Evolutionary conservation across 805 yeast genomes (phyloP), one percentile per base, ranked within the genome.

Genomic region (Myxozyma neotropica): DNA sequence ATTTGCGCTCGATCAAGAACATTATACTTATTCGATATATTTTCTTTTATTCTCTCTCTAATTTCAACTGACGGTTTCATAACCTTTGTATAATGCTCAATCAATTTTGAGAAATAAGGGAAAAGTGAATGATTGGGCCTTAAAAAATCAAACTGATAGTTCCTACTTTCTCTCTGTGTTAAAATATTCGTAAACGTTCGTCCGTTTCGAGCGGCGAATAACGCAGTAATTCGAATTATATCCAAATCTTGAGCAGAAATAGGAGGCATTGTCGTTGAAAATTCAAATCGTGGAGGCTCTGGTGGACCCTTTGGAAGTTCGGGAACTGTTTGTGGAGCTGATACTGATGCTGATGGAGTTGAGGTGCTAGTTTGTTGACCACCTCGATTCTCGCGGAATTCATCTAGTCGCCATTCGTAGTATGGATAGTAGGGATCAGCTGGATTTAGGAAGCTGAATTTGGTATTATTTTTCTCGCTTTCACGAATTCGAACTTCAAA

Each of bases 161-260:
- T 72, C 42, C 64, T 52, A 8, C 63, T 56, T 39, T 69, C 74
- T 3, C 67, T 47, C 36, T 70, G 67, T 10, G 66, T 71, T 35
- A 86, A 77, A 1, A 73, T 69, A 1, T 72, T 69, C 21, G 81
- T 71, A 56, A 81, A 80, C 12, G 68, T 70, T 1, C 74, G 73
- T 0, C 89, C 89, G 68, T 88, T 84, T 17, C 77, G 70, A 0
- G 90, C 88, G 0, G 82, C 82, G 67, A 81, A 83, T 54, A 83
- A 78, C 0, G 97, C 97, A 0, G 92, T 83, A 1, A 83, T 68
- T 70, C 88, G 87, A 44, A 93, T 80, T 10, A 87, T 77, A 27
- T 86, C 87, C 27, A 87, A 73, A 70, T 91, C 96, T 31, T 79
- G 74, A 0, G 80, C 69, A 0, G 93, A 82, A 2, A 89, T 76